These are phyloP conservation scores for Pseudogymnoascus sp. DNA, from an alignment of 2,329 filamentous ascomycete genomes.

Conservation along the genomic window DNA sequence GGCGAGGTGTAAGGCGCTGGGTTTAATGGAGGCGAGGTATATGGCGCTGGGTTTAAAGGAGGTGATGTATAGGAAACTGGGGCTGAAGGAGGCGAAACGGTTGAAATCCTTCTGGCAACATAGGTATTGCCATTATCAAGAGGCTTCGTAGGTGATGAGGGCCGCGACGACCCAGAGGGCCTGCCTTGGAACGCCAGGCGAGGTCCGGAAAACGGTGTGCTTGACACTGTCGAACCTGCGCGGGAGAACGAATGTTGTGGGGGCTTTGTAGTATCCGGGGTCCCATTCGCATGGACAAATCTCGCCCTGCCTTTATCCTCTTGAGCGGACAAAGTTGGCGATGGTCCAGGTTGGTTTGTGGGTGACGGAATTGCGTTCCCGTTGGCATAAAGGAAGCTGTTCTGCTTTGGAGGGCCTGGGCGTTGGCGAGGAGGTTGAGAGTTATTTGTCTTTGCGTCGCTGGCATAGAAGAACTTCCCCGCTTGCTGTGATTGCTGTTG, in stretches of 20 bases:
- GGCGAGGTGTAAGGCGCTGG: neutral
- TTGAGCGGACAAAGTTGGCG: slow-evolving; percentile 27
- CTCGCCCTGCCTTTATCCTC: slow-evolving; percentile 41
- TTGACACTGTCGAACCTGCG: slow-evolving; percentile 36
- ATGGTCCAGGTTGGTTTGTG: slow-evolving; percentile 23
- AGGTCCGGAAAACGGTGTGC: slow-evolving; percentile 35
- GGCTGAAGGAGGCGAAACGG: neutral
- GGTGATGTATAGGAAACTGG: neutral
- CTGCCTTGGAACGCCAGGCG: slow-evolving; percentile 28
- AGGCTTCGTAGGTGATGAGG: neutral
- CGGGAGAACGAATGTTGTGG: slow-evolving; percentile 25
- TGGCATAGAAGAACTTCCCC: slow-evolving; percentile 86
- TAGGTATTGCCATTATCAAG: neutral
- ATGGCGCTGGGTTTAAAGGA: neutral
- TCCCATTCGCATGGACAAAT: slow-evolving; percentile 69
- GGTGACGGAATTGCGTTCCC: slow-evolving; percentile 31
- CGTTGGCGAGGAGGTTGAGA: slow-evolving; percentile 24
- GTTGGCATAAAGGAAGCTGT: slow-evolving; percentile 42
- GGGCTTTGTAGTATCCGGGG: slow-evolving; percentile 40
- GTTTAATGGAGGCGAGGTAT: neutral
- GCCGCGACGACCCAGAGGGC: neutral
- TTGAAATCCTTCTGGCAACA: slow-evolving; percentile 1
- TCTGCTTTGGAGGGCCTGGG: slow-evolving; percentile 30
- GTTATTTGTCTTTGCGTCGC: slow-evolving; percentile 52
- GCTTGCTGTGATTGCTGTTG: neutral